Evolutionary conservation across 179 eudicot species (phyloP), one percentile per base, ranked within the genome.

Genomic region (Carnegiea gigantea): DNA sequence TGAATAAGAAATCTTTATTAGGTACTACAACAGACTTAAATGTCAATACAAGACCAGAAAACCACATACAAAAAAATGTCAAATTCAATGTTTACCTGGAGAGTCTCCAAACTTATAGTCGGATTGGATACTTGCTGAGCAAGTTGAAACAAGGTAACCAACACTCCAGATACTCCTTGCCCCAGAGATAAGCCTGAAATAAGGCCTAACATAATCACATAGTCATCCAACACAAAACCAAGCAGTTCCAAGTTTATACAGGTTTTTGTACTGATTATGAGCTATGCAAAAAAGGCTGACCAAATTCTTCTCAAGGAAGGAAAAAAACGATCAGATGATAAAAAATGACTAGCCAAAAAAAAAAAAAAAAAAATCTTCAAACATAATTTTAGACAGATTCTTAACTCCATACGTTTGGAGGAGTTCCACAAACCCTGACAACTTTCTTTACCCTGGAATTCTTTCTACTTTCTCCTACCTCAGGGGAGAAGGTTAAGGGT

Each of bases 61-160:
- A 43, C 13, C 33, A 23, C n/a, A 4, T 70, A 72, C 26, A 3
- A 44, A 12, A 43, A 26, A 51, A 70, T 46, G 20, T 82, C 70
- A 23, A 59, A 38, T 73, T 82, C 82, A 77, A 78, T 76, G 26
- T 51, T 87, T 90, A 95, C 99, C 99, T 94, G 97, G 85, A 96
- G 92, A 79, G 98, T 95, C 89, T 96, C 99, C 78, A 90, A 86
- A 87, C 87, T 83, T 83, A 90, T 81, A 72, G 89, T 78, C 68
- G 92, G 91, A 81, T 81, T 89, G 70, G 87, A 84, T 73, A 80
- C 86, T 84, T 88, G 92, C 84, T 89, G 87, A 76, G 91, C 92
- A 83, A 79, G 87, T 20, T 83, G 91, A 84, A 94, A 84, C 85
- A 96, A 85, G 80, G 89, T 86, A 74, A 82, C 80, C 79, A 96